These are phyloP conservation scores for Logfia minima DNA, from an alignment of 129 eudicot genomes.

Conservation along the genomic window DNA sequence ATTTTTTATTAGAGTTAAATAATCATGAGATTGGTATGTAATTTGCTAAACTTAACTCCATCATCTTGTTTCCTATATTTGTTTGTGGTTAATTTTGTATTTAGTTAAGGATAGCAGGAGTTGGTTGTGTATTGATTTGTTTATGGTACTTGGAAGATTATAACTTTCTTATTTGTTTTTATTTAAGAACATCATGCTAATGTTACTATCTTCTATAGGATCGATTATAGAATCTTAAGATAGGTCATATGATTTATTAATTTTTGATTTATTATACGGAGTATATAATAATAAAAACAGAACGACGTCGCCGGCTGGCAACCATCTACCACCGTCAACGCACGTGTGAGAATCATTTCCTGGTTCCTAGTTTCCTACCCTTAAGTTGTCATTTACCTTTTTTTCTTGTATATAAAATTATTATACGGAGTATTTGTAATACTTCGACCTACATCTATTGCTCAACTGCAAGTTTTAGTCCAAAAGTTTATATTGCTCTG, in stretches of 20 bases:
- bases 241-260: no score
- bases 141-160: no score
- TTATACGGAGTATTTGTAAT: neutral
- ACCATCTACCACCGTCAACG: slow-evolving; percentile 17
- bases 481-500: neutral
- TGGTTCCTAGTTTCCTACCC: slow-evolving; percentile 1
- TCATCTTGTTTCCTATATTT: neutral
- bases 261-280: neutral
- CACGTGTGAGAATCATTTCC: neutral
- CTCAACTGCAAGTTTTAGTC: neutral
- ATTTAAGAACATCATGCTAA: no score
- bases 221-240: no score
- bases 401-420: no score
- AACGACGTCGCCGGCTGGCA: slow-evolving; percentile 10
- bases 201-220: no score
- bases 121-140: no score
- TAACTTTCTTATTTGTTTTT: no score
- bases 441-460: neutral
- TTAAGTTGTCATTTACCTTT: neutral
- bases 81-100: no score
- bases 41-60: slow-evolving; percentile 23
- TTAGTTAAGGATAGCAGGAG: no score
- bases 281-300: neutral
- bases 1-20: slow-evolving; percentile 12
- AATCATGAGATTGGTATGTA: slow-evolving; percentile 28